phyloP scores from a whole-genome alignment of 106 monocot species.

The Dendrobium chrysotoxum region DNA sequence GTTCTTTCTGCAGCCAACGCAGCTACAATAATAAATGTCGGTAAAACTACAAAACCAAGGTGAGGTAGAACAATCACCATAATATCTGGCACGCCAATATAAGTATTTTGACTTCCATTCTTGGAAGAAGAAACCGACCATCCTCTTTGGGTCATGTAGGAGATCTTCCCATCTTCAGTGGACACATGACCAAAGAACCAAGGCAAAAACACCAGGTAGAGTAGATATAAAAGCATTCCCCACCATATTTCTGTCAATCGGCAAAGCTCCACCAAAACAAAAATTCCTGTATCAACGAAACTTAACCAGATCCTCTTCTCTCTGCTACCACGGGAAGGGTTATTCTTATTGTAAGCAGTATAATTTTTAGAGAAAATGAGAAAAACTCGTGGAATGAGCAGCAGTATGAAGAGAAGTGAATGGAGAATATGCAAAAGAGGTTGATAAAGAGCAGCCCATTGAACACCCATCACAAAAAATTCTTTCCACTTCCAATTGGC shows the following conservation, averaged over 20 bases:
- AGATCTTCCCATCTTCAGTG: constrained; percentile 35
- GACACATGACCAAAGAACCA: constrained; percentile 85
- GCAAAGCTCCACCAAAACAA: constrained; percentile 52
- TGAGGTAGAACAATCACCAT: constrained; percentile 93
- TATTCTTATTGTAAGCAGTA: constrained; percentile 20
- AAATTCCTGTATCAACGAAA: constrained; percentile 28
- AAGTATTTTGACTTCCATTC: constrained; percentile 10
- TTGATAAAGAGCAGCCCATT: constrained; percentile 59
- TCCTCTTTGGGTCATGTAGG: constrained; percentile 70
- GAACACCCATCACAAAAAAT: constrained; percentile 84
- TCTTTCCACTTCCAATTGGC: constrained; percentile 85
- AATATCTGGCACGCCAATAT: constrained; percentile 70
- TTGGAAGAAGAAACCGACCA: constrained; percentile 34
- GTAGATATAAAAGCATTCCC: constrained; percentile 43
- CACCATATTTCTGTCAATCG: constrained; percentile 60
- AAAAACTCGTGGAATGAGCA: constrained; percentile 55
- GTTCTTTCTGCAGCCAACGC: constrained; percentile 68
- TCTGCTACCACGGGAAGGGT: constrained; percentile 4
- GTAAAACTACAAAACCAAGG: constrained; percentile 76
- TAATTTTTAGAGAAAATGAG: constrained; percentile 29
- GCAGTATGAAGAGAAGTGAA: constrained; percentile 42
- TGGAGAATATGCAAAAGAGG: constrained; percentile 43
- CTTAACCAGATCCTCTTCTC: constrained; percentile 16
- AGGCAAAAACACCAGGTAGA: constrained; percentile 64
- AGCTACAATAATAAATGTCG: constrained; percentile 54